Conservation (phyloP, 2,329 filamentous ascomycete species). For the Aspergillus versicolor region DNA sequence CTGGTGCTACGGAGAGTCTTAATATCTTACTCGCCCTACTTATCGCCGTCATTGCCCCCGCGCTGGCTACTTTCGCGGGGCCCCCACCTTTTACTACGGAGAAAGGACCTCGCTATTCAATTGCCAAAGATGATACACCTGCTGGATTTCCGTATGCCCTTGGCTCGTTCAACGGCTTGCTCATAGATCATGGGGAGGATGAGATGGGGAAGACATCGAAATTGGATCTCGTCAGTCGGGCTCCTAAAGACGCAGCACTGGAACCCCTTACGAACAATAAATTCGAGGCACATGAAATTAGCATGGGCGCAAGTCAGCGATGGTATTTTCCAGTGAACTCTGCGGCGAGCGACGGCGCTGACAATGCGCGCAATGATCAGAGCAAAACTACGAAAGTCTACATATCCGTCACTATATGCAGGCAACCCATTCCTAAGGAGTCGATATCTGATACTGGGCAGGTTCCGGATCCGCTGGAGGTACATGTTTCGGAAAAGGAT, state of each 20-base stretch:
- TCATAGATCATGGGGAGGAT: slow-evolving; percentile 29
- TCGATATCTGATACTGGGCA: slow-evolving; percentile 39
- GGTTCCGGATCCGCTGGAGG: slow-evolving; percentile 67
- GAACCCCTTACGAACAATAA: slow-evolving; percentile 65
- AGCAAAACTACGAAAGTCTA: slow-evolving; percentile 55
- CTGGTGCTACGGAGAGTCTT: slow-evolving; percentile 65
- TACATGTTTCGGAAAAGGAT: slow-evolving; percentile 69
- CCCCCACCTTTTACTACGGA: slow-evolving; percentile 41
- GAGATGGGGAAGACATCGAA: slow-evolving; percentile 32
- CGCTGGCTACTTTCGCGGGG: slow-evolving; percentile 65
- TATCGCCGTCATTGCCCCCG: slow-evolving; percentile 60
- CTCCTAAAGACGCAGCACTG: slow-evolving; percentile 39
- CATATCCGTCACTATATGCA: slow-evolving; percentile 82
- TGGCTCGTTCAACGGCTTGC: slow-evolving; percentile 30
- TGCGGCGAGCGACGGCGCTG: slow-evolving; percentile 48
- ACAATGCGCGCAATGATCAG: slow-evolving; percentile 33
- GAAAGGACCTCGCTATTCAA: slow-evolving; percentile 49
- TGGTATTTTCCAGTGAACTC: slow-evolving; percentile 42
- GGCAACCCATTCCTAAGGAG: slow-evolving; percentile 64
- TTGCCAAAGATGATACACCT: slow-evolving; percentile 37
- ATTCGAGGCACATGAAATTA: slow-evolving; percentile 59
- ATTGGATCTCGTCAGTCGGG: slow-evolving; percentile 56
- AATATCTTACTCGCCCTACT: slow-evolving; percentile 62
- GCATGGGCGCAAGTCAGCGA: slow-evolving; percentile 54
- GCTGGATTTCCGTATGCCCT: slow-evolving; percentile 25